A percentile compares a stretch with the other conserved stretches of the same genome.
These are phyloP conservation scores for Alnus glutinosa DNA, from an alignment of 306 rosid species.

Conservation along the genomic window DNA sequence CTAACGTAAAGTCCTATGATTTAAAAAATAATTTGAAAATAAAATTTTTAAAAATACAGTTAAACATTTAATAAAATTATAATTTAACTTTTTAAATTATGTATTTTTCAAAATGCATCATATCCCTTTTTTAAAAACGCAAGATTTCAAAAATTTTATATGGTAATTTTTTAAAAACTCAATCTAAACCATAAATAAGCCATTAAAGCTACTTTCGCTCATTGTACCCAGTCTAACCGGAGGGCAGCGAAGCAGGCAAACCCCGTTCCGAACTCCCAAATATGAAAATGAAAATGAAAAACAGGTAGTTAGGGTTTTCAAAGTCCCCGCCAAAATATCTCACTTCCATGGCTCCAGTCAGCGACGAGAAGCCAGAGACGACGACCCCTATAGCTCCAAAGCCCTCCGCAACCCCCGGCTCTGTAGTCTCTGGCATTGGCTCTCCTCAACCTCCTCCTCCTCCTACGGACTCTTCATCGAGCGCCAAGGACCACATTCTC, in stretches of 20 bases:
- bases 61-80: no score
- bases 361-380: slow-evolving; percentile 24
- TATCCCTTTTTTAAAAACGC: no score
- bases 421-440: not conserved
- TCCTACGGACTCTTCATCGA: slow-evolving; percentile 12
- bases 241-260: not conserved
- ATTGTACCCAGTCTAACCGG: not conserved
- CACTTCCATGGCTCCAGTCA: slow-evolving; percentile 25
- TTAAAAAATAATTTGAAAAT: no score
- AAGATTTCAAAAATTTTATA: no score
- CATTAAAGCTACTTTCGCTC: not conserved
- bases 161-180: no score
- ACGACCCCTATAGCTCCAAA: not conserved
- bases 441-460: slow-evolving; percentile 14
- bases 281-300: not conserved
- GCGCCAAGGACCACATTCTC: slow-evolving; percentile 49
- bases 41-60: no score
- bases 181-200: no score
- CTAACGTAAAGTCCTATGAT: no score
- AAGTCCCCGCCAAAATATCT: slow-evolving; percentile 42
- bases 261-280: not conserved
- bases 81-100: no score
- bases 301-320: slow-evolving; percentile 53
- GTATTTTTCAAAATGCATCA: no score
- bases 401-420: not conserved